Conservation (phyloP, 495 filamentous ascomycete genomes). For the Trichodelitschia bisporula region DNA sequence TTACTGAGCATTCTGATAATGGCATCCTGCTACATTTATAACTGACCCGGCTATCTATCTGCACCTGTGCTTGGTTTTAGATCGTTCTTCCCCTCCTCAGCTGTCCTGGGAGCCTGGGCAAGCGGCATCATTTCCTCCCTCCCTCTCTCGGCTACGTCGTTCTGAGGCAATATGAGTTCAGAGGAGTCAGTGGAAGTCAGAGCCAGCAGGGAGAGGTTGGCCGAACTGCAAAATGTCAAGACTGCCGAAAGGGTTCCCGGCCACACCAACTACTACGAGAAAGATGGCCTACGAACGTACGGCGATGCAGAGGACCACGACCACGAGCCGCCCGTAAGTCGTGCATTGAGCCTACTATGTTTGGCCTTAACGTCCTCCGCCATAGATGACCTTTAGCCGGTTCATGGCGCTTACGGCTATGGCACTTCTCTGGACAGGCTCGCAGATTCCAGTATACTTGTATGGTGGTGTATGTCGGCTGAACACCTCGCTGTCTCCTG, state of each 20-base stretch:
- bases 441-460: conserved; percentile 37
- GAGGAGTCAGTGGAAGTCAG: background rate
- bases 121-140: no score
- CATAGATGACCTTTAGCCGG: conserved; percentile 28
- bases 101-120: no score
- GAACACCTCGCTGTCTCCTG: no score
- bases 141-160: no score
- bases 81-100: no score
- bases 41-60: no score
- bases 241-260: conserved; percentile 15
- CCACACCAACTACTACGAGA: conserved; percentile 23
- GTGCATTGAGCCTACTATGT: background rate
- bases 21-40: no score
- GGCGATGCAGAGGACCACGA: conserved; percentile 26
- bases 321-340: conserved; percentile 18
- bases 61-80: no score
- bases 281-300: conserved; percentile 24
- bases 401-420: conserved; percentile 36
- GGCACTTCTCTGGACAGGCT: conserved; percentile 41
- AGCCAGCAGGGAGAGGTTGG: background rate
- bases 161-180: conserved; percentile 2
- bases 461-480: conserved; percentile 21
- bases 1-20: no score
- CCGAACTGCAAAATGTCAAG: conserved; percentile 7
- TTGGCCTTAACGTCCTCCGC: conserved; percentile 1